phyloP scores from a whole-genome alignment of 1,139 yeast species.

The Zygotorulaspora mrakii region DNA sequence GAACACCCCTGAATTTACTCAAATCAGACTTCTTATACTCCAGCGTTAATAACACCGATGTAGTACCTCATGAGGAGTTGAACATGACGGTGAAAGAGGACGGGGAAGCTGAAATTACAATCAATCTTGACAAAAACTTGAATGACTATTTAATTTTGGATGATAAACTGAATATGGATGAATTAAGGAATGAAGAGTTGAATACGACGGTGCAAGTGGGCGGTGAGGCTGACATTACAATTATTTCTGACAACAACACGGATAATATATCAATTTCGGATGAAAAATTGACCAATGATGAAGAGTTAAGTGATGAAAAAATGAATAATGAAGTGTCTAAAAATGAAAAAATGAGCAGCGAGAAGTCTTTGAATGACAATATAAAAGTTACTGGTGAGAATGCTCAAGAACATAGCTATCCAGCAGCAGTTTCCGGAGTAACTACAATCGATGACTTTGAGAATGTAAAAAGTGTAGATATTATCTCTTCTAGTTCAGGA shows the following conservation, averaged over 20 bases:
- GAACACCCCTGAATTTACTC: background rate
- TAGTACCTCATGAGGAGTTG: background rate
- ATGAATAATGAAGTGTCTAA: too few relatives aligned
- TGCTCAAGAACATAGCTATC: too few relatives aligned
- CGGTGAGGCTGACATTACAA: too few relatives aligned
- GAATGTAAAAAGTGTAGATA: conserved; percentile 4
- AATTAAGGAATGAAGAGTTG: too few relatives aligned
- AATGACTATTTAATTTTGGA: too few relatives aligned
- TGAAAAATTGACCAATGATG: too few relatives aligned
- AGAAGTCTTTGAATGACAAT: background rate
- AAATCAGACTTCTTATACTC: background rate
- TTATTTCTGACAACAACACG: too few relatives aligned
- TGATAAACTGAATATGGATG: too few relatives aligned
- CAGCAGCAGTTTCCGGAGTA: background rate
- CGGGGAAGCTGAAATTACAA: conserved; percentile 5
- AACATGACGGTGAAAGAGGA: conserved; percentile 1
- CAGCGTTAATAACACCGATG: background rate
- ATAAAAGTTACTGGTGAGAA: background rate
- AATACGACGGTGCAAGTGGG: too few relatives aligned
- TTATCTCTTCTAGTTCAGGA: conserved; percentile 6
- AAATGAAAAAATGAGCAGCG: too few relatives aligned
- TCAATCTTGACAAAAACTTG: conserved; percentile 1
- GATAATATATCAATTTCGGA: too few relatives aligned
- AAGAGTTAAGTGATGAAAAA: too few relatives aligned
- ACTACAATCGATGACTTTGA: background rate